Evolutionary conservation across 345 rosid species (phyloP).

Genomic region (Citrus cavaleriei): DNA sequence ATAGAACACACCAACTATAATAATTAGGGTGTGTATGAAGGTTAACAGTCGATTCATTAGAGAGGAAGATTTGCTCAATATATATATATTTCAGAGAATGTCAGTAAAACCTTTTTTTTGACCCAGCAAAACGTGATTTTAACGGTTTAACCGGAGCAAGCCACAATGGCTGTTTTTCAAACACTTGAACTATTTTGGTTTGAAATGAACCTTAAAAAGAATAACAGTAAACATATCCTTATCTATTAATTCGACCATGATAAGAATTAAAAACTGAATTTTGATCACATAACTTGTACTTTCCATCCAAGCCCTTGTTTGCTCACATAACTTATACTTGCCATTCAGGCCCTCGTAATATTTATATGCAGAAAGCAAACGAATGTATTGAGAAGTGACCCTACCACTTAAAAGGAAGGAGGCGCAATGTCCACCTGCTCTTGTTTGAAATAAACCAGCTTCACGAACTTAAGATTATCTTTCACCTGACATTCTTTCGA

Average conservation of each 20-base stretch:
- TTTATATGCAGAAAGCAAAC: not conserved
- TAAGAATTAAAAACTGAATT: too few species aligned
- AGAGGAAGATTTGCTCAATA: not conserved
- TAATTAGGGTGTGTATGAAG: not conserved
- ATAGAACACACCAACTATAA: not conserved
- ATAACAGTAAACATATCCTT: not conserved
- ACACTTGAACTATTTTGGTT: not conserved
- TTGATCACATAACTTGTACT: too few species aligned
- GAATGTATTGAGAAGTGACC: not conserved
- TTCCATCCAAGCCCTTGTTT: too few species aligned
- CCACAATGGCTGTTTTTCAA: not conserved
- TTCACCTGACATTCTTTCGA: slow-evolving; percentile 23
- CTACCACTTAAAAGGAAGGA: slow-evolving; percentile 6
- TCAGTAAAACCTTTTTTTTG: not conserved
- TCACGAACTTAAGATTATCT: not conserved
- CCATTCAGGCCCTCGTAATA: too few species aligned
- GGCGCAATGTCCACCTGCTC: slow-evolving; percentile 15
- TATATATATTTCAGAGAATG: not conserved
- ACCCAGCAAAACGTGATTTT: not conserved
- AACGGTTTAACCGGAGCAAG: not conserved
- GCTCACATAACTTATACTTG: too few species aligned
- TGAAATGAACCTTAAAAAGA: not conserved
- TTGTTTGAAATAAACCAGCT: not conserved
- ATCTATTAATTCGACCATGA: not conserved
- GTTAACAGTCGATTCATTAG: not conserved